Conservation (phyloP, 2,329 filamentous ascomycete genomes). For the Knufia petricola region DNA sequence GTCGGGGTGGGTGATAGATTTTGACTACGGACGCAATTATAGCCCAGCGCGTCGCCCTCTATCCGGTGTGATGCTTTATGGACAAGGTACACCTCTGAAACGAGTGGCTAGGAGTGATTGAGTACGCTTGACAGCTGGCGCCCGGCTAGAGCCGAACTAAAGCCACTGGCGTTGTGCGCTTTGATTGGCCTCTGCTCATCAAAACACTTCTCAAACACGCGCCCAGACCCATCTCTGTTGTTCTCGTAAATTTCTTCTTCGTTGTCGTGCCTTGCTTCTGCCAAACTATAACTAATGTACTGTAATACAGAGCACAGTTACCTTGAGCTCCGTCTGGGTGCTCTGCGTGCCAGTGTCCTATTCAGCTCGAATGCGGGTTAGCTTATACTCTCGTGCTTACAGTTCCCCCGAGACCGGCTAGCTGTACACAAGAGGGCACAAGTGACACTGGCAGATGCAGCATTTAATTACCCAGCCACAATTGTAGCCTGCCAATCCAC, state of each 20-base stretch:
- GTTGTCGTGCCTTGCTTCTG: conserved; percentile 6
- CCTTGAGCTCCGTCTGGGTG: neutral
- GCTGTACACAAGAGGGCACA: neutral
- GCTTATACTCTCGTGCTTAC: neutral
- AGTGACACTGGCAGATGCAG: neutral
- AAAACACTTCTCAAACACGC: conserved; percentile 23
- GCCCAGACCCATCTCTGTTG: conserved; percentile 9
- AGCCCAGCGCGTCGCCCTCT: conserved; percentile 10
- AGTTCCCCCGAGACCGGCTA: neutral
- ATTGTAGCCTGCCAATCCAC: neutral
- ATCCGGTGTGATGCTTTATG: conserved; percentile 9
- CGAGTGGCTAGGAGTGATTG: conserved; percentile 21
- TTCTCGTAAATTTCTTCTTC: neutral
- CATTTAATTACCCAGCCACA: neutral
- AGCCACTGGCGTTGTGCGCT: conserved; percentile 2
- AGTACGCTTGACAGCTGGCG: conserved; percentile 4
- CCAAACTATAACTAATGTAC: neutral
- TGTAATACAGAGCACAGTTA: neutral
- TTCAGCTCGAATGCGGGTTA: too few species aligned
- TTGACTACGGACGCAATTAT: neutral
- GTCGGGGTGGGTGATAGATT: neutral
- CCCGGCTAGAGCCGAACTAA: conserved; percentile 6
- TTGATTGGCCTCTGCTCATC: conserved; percentile 12
- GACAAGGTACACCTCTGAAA: conserved; percentile 16
- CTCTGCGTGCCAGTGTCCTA: neutral